Conservation (phyloP, 768 basidiomycete genomes). For the Cyclocybe cylindracea region DNA sequence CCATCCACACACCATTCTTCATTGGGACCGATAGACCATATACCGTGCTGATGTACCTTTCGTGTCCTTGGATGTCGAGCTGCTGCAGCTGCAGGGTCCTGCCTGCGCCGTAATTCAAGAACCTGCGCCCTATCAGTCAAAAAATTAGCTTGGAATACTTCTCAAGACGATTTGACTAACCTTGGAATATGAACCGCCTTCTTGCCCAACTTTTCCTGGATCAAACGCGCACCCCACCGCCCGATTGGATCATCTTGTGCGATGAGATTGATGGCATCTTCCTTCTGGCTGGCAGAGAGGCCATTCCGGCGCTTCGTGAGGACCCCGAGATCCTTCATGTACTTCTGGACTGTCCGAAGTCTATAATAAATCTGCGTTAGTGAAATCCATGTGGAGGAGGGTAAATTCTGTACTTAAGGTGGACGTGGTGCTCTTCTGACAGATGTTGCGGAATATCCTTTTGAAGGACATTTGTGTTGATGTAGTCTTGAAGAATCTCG, state of each 20-base stretch:
- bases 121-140: conserved; percentile 1
- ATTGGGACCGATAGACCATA: conserved; percentile 22
- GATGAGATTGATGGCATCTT: not conserved
- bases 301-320: not conserved
- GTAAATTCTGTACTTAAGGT: no score
- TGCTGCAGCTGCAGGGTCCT: conserved; percentile 5
- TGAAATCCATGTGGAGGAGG: no score
- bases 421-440: not conserved
- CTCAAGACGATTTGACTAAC: not conserved
- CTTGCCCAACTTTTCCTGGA: not conserved
- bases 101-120: not conserved
- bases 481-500: conserved; percentile 8
- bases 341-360: not conserved
- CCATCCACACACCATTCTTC: conserved; percentile 27
- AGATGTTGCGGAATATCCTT: not conserved
- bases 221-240: not conserved
- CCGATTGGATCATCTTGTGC: not conserved
- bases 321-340: not conserved
- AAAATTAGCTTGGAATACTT: not conserved
- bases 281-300: not conserved
- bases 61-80: conserved; percentile 11
- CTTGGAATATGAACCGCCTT: not conserved
- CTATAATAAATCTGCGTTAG: not conserved
- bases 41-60: conserved; percentile 18
- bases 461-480: conserved; percentile 4